Evolutionary conservation across 495 filamentous ascomycete genomes (phyloP).

Genomic region (Neurospora sp.): DNA sequence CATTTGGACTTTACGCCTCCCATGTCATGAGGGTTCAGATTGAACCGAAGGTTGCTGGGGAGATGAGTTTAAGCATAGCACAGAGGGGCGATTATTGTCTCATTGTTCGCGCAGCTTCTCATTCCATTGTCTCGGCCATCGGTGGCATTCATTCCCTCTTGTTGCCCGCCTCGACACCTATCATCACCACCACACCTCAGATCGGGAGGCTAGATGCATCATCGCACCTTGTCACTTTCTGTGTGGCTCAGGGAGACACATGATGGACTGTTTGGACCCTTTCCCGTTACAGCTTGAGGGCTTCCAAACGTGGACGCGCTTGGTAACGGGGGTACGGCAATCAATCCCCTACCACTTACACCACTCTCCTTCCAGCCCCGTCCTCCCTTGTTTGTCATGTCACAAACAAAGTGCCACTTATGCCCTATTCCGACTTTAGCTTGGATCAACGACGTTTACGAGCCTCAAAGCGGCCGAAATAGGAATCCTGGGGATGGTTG

Average conservation of each 20-base stretch:
- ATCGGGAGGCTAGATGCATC: neutral
- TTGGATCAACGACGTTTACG: neutral
- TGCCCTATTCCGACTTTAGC: neutral
- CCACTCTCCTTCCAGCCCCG: neutral
- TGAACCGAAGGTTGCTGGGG: neutral
- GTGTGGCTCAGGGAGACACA: neutral
- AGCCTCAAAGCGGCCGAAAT: neutral
- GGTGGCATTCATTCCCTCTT: neutral
- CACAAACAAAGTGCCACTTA: neutral
- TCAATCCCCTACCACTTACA: neutral
- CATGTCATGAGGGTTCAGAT: neutral
- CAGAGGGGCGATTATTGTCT: neutral
- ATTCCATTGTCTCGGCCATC: neutral
- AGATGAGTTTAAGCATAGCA: neutral
- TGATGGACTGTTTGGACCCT: neutral
- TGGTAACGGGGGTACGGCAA: neutral
- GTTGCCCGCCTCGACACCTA: neutral
- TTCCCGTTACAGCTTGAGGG: neutral
- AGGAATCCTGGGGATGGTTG: neutral
- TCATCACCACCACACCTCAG: neutral
- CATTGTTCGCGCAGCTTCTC: neutral
- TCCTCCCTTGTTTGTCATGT: neutral
- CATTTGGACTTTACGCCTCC: neutral
- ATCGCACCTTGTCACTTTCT: neutral
- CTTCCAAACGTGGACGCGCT: neutral